phyloP scores from a whole-genome alignment of 805 yeast genomes.

The Jamesozyma jinghongensis region DNA sequence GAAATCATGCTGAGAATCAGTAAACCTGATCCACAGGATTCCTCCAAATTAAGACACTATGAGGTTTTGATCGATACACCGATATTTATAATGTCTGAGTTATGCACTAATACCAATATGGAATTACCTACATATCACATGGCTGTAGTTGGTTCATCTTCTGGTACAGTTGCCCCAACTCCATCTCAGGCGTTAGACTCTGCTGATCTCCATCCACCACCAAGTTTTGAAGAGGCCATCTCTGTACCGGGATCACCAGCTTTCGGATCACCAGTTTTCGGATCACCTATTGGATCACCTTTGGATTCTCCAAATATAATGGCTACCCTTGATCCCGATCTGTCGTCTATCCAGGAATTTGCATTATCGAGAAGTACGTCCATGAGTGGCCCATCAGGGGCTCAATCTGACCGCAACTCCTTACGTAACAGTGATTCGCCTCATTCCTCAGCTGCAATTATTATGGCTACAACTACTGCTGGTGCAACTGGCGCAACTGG shows the following conservation, averaged over 20 bases:
- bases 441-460: not conserved
- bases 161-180: conserved; percentile 7
- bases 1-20: conserved; percentile 64
- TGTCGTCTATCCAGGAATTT: conserved; percentile 16
- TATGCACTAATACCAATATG: conserved; percentile 31
- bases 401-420: conserved; percentile 2
- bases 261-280: conserved; percentile 10
- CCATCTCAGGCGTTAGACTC: not conserved
- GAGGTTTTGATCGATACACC: conserved; percentile 80
- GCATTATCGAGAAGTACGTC: conserved; percentile 19
- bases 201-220: conserved; percentile 30
- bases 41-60: conserved; percentile 53
- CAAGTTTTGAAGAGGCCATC: conserved; percentile 57
- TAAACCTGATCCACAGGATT: conserved; percentile 42
- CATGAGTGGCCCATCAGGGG: conserved; percentile 12
- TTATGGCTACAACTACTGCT: not conserved
- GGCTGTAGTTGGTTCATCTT: conserved; percentile 12
- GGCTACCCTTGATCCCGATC: conserved; percentile 11
- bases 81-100: conserved; percentile 40
- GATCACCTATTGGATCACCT: conserved; percentile 21
- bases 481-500: not conserved
- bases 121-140: conserved; percentile 32
- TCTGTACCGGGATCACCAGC: conserved; percentile 39
- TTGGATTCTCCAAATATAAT: conserved; percentile 12
- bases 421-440: not conserved